Percentiles rank a stretch among this genome's conserved stretches.
Evolutionary conservation across 73 alveolate genomes (phyloP).

Genomic region (Uronychia setigera): DNA sequence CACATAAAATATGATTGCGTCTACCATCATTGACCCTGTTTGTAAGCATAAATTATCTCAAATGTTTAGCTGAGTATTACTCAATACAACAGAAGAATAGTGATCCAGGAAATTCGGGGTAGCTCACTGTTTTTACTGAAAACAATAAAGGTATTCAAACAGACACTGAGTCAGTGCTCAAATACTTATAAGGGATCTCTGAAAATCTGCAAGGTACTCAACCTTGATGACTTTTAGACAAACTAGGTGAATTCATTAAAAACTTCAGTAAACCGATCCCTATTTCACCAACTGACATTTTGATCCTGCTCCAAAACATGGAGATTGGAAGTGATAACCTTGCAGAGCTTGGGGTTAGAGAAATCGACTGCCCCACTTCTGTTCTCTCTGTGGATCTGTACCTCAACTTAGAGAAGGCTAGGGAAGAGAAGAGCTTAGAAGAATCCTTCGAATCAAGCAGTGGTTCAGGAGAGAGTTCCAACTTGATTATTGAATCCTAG

Average conservation of each 20-base stretch:
- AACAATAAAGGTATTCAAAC: neutral
- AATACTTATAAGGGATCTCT: neutral
- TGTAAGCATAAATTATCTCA: neutral
- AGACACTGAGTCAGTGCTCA: neutral
- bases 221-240: neutral
- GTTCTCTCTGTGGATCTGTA: conserved; percentile 22
- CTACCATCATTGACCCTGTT: neutral
- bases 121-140: neutral
- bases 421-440: conserved; percentile 5
- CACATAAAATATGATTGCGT: neutral
- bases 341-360: neutral
- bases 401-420: conserved; percentile 6
- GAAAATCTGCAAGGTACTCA: neutral
- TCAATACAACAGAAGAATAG: neutral
- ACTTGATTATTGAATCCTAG: conserved; percentile 6
- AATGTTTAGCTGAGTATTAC: neutral
- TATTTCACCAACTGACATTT: neutral
- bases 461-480: neutral
- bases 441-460: neutral
- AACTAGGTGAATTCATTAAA: neutral
- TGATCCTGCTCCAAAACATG: neutral
- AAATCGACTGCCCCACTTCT: neutral
- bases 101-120: neutral
- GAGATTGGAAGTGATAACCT: neutral
- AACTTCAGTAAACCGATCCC: neutral